Base-by-base conservation (phyloP, 495 filamentous ascomycete genomes). In the Annulohypoxylon bovei region DNA sequence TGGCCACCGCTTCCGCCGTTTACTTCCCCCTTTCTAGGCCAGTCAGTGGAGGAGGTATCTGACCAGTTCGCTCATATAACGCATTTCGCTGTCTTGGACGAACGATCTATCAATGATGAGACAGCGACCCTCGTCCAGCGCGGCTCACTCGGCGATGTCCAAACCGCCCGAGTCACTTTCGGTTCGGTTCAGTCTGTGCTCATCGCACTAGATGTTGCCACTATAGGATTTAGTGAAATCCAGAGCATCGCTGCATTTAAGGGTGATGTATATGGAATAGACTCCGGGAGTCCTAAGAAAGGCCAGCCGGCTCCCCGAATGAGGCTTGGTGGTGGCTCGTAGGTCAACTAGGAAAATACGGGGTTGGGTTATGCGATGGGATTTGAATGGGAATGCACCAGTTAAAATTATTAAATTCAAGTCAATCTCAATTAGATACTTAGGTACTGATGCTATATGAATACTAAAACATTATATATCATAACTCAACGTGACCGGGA, bases 401-500 rank as follows among this genome's bases (percentile, higher is more conserved):
- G n/a, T n/a, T n/a, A n/a, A n/a, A n/a, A n/a, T n/a, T n/a, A n/a
- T n/a, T n/a, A n/a, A n/a, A n/a, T n/a, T n/a, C n/a, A n/a, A n/a
- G n/a, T n/a, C n/a, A n/a, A n/a, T n/a, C n/a, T n/a, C n/a, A n/a
- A n/a, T n/a, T n/a, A n/a, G n/a, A n/a, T n/a, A n/a, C n/a, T n/a
- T n/a, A n/a, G n/a, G n/a, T n/a, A n/a, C n/a, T n/a, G n/a, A n/a
- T n/a, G n/a, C n/a, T n/a, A n/a, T n/a, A n/a, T n/a, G n/a, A n/a
- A n/a, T n/a, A n/a, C n/a, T n/a, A n/a, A n/a, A n/a, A n/a, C n/a
- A n/a, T n/a, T n/a, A 46, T 5, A 22, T 32, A 16, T 58, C 42
- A 69, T 5, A 75, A 53, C 28, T 63, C 44, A 16, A 68, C 56
- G 22, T 73, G 74, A 3, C 74, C 76, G 16, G 76, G 78, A 54